Evolutionary conservation across 208 protist genomes (phyloP), one percentile per base, ranked within the genome.

Genomic region (Kentomonas sorsogonicus): DNA sequence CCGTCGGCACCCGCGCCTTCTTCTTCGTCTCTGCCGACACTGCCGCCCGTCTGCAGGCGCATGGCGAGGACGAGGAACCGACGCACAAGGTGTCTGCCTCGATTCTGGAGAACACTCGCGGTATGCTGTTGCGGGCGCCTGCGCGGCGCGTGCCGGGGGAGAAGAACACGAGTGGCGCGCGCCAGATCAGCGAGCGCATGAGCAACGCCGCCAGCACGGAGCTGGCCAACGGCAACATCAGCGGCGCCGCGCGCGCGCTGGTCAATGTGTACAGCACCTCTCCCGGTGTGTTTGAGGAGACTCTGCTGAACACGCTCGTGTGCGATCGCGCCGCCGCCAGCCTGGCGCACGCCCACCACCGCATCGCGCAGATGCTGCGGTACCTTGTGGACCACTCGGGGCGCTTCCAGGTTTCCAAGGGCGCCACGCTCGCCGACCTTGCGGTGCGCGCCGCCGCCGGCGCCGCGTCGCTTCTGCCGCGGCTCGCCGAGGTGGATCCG

Each of bases 291-390:
- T 79, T 75, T 31, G 83, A 94, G 63, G 66, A 86, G 48, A 38
- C 79, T 13, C 63, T 94, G 15, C 60, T 69, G 40, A 83, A 91
- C 64, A 72, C 68, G 31, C 60, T 92, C 53, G 58, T 71, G 43
- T 74, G 71, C 47, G 74, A 90, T 57, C 75, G 83, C 70, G 82
- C 78, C 3, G 79, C 82, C 23, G 63, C 77, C 13, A 67, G 62
- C 53, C 58, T 86, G n/a, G 66, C 62, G 18, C 88, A 91, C 67
- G 66, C 66, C 4, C 88, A 94, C 45, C 88, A 94, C 60, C 74
- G 72, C 25, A 63, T 91, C 38, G 84, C 84, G 1, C 75, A 86
- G 57, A 30, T 76, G 18, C 51, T 60, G 25, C 81, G 88, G 30
- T 38, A 63, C 51, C 77, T 91, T 41, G 69, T 66, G 4, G 79